Evolutionary conservation across 805 yeast genomes (phyloP), one percentile per base, ranked within the genome.

Genomic region (Sugiyamaella smithiae): DNA sequence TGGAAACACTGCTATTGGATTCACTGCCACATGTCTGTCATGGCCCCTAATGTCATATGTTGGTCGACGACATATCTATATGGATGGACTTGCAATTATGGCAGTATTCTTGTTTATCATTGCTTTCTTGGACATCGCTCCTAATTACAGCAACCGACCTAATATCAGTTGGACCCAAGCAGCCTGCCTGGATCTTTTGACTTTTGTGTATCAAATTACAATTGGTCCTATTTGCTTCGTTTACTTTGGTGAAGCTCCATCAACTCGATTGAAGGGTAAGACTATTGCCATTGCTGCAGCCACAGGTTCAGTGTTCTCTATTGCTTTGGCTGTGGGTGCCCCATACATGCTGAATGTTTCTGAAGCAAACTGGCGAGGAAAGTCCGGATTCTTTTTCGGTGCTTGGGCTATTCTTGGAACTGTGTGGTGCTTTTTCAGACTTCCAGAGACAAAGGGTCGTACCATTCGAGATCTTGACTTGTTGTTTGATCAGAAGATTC

Each of bases 371-470:
- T 67, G 72, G 71, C 70, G 71, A 24, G 75, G 73, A 12, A 74
- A 74, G 55, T 70, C 76, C 19, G 77, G 71, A 2, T 73, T 71
- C 55, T 66, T 75, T 46, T 67, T 75, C 70, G 72, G 69, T 41
- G 78, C 69, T 0, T 54, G 57, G 7, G 58, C 63, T 22, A 29
- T 65, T 5, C 3, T 61, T 4, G 55, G 66, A 11, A 14, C 72
- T 3, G 53, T 64, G 36, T 76, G 78, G 77, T 64, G 69, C 32
- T 73, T 66, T 61, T 73, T 76, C 60, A 73, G 74, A 37, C 65
- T 79, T 46, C 85, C 86, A 8, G 86, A 81, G 61, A 75, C 83
- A 26, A 71, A 70, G 56, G 75, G 73, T 40, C 71, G 80, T 61
- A 76, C 84, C 0, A 77, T 68, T 58, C 81, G 78, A 38, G 85